phyloP scores from a whole-genome alignment of 2,329 filamentous ascomycete species.

The Microcyclosporella mali region DNA sequence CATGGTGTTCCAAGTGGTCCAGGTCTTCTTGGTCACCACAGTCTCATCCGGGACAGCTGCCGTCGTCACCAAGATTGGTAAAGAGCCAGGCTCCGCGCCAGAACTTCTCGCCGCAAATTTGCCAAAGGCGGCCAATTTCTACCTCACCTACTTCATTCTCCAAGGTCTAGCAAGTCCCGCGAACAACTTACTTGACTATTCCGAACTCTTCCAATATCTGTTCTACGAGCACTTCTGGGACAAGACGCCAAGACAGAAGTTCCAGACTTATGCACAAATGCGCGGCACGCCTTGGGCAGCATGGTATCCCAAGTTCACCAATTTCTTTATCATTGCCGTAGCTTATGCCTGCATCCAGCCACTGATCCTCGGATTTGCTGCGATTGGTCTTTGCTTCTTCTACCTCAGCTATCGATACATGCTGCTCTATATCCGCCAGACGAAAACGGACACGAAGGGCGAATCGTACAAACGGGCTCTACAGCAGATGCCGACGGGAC shows the following conservation, averaged over 20 bases:
- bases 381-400: conserved; percentile 39
- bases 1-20: conserved; percentile 38
- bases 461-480: conserved; percentile 42
- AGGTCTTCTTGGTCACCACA: conserved; percentile 39
- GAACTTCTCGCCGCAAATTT: conserved; percentile 32
- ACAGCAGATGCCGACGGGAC: conserved; percentile 42
- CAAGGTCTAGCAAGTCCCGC: conserved; percentile 31
- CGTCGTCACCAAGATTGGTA: conserved; percentile 28
- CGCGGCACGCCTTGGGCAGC: conserved; percentile 41
- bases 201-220: conserved; percentile 29
- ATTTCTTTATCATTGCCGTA: conserved; percentile 40
- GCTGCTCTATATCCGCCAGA: conserved; percentile 43
- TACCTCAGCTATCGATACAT: conserved; percentile 47
- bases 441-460: conserved; percentile 44
- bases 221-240: conserved; percentile 31
- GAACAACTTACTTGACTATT: conserved; percentile 29
- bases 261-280: conserved; percentile 39
- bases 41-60: conserved; percentile 34
- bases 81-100: conserved; percentile 29
- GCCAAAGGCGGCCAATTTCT: conserved; percentile 38
- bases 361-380: conserved; percentile 42
- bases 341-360: conserved; percentile 46
- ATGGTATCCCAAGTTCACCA: conserved; percentile 44
- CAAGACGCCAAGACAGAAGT: conserved; percentile 44
- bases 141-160: conserved; percentile 37